A percentile compares a stretch with the other conserved stretches of the same genome.
Evolutionary conservation across 2,329 filamentous ascomycete genomes (phyloP).

Genomic region (Cladosporium sp.): DNA sequence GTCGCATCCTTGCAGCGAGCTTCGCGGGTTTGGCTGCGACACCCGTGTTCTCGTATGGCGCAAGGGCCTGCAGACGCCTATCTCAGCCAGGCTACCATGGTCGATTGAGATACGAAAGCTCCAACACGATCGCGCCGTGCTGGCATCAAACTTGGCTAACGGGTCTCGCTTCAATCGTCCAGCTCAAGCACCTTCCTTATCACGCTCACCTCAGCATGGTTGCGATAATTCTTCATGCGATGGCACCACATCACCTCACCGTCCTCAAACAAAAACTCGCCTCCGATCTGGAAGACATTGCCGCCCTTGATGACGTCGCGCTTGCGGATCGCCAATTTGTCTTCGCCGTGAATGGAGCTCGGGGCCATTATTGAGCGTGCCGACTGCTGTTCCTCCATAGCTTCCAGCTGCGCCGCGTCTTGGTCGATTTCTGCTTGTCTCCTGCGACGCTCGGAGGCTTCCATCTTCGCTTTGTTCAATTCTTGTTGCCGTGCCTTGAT

Average conservation of each 20-base stretch:
- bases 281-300: slow-evolving; percentile 37
- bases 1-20: no score
- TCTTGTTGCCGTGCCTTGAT: slow-evolving; percentile 18
- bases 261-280: slow-evolving; percentile 40
- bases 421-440: slow-evolving; percentile 3
- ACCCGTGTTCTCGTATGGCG: no score
- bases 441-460: not conserved
- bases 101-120: no score
- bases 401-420: not conserved
- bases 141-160: no score
- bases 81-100: no score
- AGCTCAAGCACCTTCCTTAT: slow-evolving; percentile 35
- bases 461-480: slow-evolving; percentile 4
- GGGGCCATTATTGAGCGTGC: not conserved
- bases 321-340: slow-evolving; percentile 24
- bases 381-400: not conserved
- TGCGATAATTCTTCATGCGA: slow-evolving; percentile 37
- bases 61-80: no score
- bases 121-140: no score
- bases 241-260: slow-evolving; percentile 39
- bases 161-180: slow-evolving; percentile 22
- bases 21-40: no score
- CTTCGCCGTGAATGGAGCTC: not conserved
- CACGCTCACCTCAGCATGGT: slow-evolving; percentile 34
- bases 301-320: slow-evolving; percentile 32